Evolutionary conservation across 2,329 filamentous ascomycete genomes (phyloP).

Genomic region (Ophiognomonia clavigignenti-juglandacearum): DNA sequence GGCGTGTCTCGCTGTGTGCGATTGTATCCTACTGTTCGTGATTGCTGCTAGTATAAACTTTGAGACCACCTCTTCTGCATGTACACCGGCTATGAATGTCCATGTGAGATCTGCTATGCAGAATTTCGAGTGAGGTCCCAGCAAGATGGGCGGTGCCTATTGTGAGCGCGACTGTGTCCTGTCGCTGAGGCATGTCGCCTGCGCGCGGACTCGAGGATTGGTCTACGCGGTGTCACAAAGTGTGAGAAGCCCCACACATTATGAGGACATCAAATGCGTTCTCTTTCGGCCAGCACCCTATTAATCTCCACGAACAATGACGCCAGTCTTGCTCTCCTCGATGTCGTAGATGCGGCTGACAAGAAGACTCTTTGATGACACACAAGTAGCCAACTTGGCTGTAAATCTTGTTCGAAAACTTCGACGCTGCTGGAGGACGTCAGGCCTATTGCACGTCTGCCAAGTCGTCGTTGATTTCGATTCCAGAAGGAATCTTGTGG

Average conservation of each 20-base stretch:
- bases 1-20: neutral
- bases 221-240: too few species aligned
- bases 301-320: neutral
- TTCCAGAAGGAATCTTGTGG: conserved; percentile 14
- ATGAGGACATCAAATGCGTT: neutral
- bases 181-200: too few species aligned
- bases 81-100: conserved; percentile 3
- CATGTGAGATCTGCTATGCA: conserved; percentile 5
- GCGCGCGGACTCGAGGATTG: too few species aligned
- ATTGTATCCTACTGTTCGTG: neutral
- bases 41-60: neutral
- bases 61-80: conserved; percentile 5
- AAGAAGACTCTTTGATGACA: neutral
- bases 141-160: neutral
- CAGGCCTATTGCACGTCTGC: conserved; percentile 19
- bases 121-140: neutral
- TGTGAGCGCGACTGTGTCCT: neutral
- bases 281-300: neutral
- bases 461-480: conserved; percentile 19
- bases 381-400: neutral
- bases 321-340: neutral
- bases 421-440: neutral
- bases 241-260: too few species aligned
- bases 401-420: neutral
- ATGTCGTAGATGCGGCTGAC: neutral